These are phyloP conservation scores for Leccinum subspadiceum DNA, from an alignment of 1,284 basidiomycete species.

Conservation along the genomic window DNA sequence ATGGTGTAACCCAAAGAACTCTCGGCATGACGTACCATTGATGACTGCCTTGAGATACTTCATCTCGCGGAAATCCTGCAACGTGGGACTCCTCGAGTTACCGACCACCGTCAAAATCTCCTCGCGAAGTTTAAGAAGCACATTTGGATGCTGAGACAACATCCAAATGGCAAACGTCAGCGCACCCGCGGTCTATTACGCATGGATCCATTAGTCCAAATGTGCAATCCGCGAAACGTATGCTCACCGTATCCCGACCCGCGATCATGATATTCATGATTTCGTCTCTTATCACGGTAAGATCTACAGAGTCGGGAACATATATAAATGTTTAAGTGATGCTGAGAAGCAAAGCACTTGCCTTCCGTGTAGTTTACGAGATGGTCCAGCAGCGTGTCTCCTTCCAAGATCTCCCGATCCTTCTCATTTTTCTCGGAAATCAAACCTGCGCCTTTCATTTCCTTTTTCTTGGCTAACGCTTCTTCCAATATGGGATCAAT, in stretches of 20 bases:
- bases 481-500: constrained; percentile 37
- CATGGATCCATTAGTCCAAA: background rate
- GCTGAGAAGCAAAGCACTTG: background rate
- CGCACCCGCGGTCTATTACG: constrained; percentile 46
- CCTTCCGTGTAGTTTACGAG: constrained; percentile 33
- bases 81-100: constrained; percentile 41
- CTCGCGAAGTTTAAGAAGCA: constrained; percentile 47
- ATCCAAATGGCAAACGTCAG: constrained; percentile 56
- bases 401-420: constrained; percentile 23
- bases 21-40: constrained; percentile 42
- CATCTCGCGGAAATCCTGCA: constrained; percentile 56
- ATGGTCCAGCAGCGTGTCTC: constrained; percentile 32
- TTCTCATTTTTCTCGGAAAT: constrained; percentile 15
- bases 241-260: constrained; percentile 47
- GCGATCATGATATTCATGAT: constrained; percentile 53
- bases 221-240: background rate
- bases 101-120: constrained; percentile 54
- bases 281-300: constrained; percentile 44
- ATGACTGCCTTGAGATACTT: constrained; percentile 59
- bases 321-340: background rate
- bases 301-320: constrained; percentile 18
- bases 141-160: constrained; percentile 49
- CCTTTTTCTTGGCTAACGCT: constrained; percentile 30
- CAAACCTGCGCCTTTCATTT: constrained; percentile 12
- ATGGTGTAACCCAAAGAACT: background rate